Conservation (phyloP, 2,329 filamentous ascomycete genomes). For the Cladosporium sp. region DNA sequence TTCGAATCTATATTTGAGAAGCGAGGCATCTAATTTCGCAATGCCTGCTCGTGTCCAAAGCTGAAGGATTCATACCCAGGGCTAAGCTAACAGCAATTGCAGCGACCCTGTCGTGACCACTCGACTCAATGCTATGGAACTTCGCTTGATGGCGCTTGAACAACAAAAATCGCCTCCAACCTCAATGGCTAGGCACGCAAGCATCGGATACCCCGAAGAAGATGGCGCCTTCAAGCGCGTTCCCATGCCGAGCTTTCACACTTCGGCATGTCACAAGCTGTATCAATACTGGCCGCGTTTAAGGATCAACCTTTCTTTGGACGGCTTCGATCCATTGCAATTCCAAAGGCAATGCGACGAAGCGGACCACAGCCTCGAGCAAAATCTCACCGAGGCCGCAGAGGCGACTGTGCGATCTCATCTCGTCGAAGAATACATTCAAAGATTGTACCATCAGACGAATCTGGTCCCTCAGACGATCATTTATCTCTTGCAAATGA, state of each 20-base stretch:
- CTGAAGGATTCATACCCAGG: background rate
- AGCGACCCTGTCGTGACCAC: constrained; percentile 10
- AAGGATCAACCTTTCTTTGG: constrained; percentile 14
- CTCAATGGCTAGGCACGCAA: constrained; percentile 10
- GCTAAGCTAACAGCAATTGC: background rate
- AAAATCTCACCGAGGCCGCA: constrained; percentile 14
- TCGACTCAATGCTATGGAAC: constrained; percentile 11
- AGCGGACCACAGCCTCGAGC: constrained; percentile 11
- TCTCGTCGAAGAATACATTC: constrained; percentile 15
- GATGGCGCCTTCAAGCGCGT: constrained; percentile 18
- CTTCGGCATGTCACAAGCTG: constrained; percentile 14
- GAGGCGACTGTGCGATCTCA: constrained; percentile 13
- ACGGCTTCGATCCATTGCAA: constrained; percentile 18
- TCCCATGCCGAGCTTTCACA: constrained; percentile 17
- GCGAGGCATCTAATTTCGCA: constrained; percentile 1
- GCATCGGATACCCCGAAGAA: constrained; percentile 1
- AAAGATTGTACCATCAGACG: constrained; percentile 19
- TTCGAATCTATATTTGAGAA: background rate
- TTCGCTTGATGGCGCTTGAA: constrained; percentile 9
- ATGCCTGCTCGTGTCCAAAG: constrained; percentile 1
- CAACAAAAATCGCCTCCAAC: constrained; percentile 13
- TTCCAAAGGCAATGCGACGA: constrained; percentile 19
- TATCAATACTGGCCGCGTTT: constrained; percentile 19
- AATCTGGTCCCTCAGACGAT: constrained; percentile 19
- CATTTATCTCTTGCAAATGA: constrained; percentile 19